phyloP scores from a whole-genome alignment of 2,329 filamentous ascomycete species.

The Ramichloridium luteum region DNA sequence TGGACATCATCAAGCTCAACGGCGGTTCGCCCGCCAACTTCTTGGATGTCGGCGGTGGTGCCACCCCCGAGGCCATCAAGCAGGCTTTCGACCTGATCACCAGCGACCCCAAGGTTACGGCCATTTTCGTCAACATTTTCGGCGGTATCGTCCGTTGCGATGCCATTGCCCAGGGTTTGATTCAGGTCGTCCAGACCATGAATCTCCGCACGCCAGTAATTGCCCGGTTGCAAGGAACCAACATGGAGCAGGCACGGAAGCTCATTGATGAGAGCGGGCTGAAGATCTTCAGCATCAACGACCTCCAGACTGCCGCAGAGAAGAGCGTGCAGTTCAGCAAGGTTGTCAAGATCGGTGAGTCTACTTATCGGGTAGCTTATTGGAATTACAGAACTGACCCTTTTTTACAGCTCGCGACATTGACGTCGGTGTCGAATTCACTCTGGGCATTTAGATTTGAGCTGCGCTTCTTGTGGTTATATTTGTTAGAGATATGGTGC shows the following conservation, averaged over 20 bases:
- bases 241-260: conserved; percentile 89
- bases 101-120: conserved; percentile 92
- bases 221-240: conserved; percentile 93
- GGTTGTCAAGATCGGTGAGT: conserved; percentile 93
- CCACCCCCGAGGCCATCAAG: conserved; percentile 91
- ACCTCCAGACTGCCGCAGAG: conserved; percentile 92
- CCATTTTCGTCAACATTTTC: conserved; percentile 99
- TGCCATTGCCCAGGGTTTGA: conserved; percentile 89
- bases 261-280: conserved; percentile 91
- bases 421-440: conserved; percentile 92
- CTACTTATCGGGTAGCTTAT: background rate
- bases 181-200: conserved; percentile 87
- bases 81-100: conserved; percentile 98
- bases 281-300: conserved; percentile 99
- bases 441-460: conserved; percentile 66
- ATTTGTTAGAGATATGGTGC: too few species aligned
- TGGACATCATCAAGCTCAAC: conserved; percentile 99
- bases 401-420: conserved; percentile 64
- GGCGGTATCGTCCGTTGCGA: conserved; percentile 97
- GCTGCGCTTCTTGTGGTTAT: too few species aligned
- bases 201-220: conserved; percentile 96
- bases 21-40: conserved; percentile 95
- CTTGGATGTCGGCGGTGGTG: conserved; percentile 95
- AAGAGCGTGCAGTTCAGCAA: conserved; percentile 98
- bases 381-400: conserved; percentile 3